Evolutionary conservation across 2,329 filamentous ascomycete genomes (phyloP).

Genomic region (Orbilia ellipsospora): DNA sequence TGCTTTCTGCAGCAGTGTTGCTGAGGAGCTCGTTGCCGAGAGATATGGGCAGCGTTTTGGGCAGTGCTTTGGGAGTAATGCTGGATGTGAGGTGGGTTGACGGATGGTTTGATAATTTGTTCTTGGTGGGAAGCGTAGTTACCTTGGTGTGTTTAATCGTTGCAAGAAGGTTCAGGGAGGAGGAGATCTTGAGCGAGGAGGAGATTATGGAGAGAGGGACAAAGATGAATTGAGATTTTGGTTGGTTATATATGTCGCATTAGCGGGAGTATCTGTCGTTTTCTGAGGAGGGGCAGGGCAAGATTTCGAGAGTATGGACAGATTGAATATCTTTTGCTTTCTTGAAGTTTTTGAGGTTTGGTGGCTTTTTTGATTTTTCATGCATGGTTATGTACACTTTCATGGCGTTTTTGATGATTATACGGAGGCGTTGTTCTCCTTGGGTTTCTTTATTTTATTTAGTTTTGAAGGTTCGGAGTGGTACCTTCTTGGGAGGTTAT

Average conservation of each 20-base stretch:
- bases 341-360: neutral
- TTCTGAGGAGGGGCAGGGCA: neutral
- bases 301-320: neutral
- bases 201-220: conserved; percentile 49
- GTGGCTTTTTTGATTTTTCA: neutral
- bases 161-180: conserved; percentile 40
- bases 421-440: neutral
- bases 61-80: conserved; percentile 79
- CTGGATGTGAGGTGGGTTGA: conserved; percentile 79
- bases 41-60: conserved; percentile 80
- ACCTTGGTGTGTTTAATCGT: conserved; percentile 41
- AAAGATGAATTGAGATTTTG: conserved; percentile 42
- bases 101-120: conserved; percentile 89
- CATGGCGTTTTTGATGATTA: neutral
- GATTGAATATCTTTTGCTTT: neutral
- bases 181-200: conserved; percentile 33
- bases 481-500: neutral
- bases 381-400: neutral
- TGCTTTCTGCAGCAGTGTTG: conserved; percentile 81
- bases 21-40: conserved; percentile 80
- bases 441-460: conserved; percentile 5
- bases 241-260: neutral
- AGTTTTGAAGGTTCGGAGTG: neutral
- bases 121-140: conserved; percentile 65
- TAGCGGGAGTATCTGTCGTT: neutral